phyloP scores from a whole-genome alignment of 2,329 filamentous ascomycete genomes.

The Neofusicoccum cordaticola region DNA sequence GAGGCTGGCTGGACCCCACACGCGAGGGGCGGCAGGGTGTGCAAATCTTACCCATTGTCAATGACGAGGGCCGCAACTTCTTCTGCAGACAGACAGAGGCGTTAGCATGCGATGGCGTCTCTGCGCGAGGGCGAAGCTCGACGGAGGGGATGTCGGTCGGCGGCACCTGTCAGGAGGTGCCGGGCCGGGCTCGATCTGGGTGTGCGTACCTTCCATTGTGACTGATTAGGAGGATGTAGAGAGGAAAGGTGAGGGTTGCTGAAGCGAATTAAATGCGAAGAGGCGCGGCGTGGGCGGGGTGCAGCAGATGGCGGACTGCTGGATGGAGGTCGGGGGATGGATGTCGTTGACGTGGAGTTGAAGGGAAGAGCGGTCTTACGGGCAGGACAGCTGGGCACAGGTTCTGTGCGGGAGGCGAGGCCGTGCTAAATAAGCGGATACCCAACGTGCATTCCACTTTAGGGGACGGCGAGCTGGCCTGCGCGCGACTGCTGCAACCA shows the following conservation, averaged over 20 bases:
- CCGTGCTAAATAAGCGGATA: constrained; percentile 43
- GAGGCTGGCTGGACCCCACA: constrained; percentile 30
- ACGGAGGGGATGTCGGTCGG: constrained; percentile 9
- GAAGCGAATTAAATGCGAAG: constrained; percentile 20
- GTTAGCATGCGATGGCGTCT: constrained; percentile 31
- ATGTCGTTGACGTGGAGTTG: constrained; percentile 20
- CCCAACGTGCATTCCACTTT: constrained; percentile 18
- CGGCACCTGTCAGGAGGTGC: constrained; percentile 28
- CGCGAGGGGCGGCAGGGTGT: constrained; percentile 33
- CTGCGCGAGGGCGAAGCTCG: not conserved
- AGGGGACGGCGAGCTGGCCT: constrained; percentile 17
- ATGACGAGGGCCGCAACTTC: constrained; percentile 99
- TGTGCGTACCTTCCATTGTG: constrained; percentile 65
- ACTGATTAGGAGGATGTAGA: constrained; percentile 24
- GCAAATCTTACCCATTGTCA: constrained; percentile 97
- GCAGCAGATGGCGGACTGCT: constrained; percentile 20
- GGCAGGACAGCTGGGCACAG: constrained; percentile 29
- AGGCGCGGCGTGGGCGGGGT: constrained; percentile 24
- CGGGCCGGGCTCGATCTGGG: constrained; percentile 21
- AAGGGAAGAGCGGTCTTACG: constrained; percentile 39
- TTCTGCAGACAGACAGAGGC: constrained; percentile 60
- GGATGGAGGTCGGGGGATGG: constrained; percentile 15
- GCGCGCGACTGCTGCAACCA: constrained; percentile 9
- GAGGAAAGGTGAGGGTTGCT: constrained; percentile 20
- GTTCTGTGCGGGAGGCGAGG: constrained; percentile 38